phyloP scores from a whole-genome alignment of 805 yeast genomes.

The Alloascoidea hylecoeti region DNA sequence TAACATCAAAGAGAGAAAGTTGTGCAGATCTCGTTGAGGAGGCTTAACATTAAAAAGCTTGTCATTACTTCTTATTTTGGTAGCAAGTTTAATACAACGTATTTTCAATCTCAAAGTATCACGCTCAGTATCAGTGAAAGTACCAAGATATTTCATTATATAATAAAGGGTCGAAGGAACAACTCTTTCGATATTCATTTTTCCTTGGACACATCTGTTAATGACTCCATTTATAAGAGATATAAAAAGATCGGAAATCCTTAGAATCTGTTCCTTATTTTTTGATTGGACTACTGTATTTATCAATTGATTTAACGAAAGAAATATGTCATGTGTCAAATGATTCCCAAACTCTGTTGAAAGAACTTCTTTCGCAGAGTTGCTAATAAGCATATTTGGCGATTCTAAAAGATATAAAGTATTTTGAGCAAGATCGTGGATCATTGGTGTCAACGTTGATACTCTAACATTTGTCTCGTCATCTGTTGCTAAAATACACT shows the following conservation, averaged over 20 bases:
- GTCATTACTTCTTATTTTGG: no score
- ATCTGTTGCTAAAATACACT: conserved; percentile 1
- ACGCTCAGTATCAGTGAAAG: no score
- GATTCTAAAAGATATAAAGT: conserved; percentile 35
- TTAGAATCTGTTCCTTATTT: conserved; percentile 11
- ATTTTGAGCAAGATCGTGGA: conserved; percentile 26
- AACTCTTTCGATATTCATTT: no score
- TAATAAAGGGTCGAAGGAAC: no score
- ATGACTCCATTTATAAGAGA: no score
- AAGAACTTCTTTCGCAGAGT: conserved; percentile 58
- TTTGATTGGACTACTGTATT: conserved; percentile 15
- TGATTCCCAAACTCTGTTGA: conserved; percentile 51
- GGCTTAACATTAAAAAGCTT: no score
- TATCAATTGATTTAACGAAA: conserved; percentile 25
- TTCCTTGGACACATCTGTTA: no score
- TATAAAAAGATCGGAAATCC: conserved; percentile 20
- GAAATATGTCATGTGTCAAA: conserved; percentile 32
- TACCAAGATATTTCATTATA: no score
- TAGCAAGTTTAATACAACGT: no score
- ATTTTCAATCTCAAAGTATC: no score
- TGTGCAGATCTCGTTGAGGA: conserved; percentile 10
- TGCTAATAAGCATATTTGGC: conserved; percentile 41
- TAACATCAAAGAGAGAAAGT: conserved; percentile 10
- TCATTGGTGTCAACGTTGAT: neutral
- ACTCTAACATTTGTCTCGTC: neutral